Evolutionary conservation across 345 rosid genomes (phyloP).

Genomic region (Nephelium lappaceum): DNA sequence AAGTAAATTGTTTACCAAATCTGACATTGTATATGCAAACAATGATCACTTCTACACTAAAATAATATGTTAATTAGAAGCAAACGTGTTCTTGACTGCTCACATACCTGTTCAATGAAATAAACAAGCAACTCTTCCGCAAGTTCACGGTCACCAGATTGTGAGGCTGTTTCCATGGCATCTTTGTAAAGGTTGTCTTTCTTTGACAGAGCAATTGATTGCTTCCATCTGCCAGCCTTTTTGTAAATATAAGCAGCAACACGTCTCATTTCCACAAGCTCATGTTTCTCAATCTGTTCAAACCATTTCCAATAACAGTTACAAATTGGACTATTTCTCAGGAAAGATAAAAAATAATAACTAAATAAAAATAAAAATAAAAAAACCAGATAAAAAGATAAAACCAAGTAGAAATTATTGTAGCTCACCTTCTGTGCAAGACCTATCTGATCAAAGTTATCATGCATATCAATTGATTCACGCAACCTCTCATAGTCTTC

Average conservation of each 20-base stretch:
- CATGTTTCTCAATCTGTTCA: slow-evolving; percentile 92
- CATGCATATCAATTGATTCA: slow-evolving; percentile 88
- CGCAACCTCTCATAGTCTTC: slow-evolving; percentile 95
- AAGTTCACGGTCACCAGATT: slow-evolving; percentile 95
- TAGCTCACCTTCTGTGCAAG: slow-evolving; percentile 80
- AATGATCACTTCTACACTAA: too few species aligned
- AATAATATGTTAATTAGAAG: neutral
- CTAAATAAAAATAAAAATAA: too few species aligned
- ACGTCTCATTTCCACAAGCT: slow-evolving; percentile 99
- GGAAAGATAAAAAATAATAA: neutral
- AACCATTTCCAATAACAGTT: slow-evolving; percentile 19
- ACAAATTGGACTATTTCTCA: slow-evolving; percentile 3
- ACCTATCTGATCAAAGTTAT: slow-evolving; percentile 92
- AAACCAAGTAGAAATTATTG: neutral
- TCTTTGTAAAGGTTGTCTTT: slow-evolving; percentile 89
- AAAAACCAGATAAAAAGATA: neutral
- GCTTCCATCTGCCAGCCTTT: slow-evolving; percentile 99
- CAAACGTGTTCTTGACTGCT: neutral
- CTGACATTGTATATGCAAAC: too few species aligned
- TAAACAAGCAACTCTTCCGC: slow-evolving; percentile 94
- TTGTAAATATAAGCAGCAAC: slow-evolving; percentile 98
- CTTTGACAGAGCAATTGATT: slow-evolving; percentile 94
- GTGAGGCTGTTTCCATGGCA: slow-evolving; percentile 99
- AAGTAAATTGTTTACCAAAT: neutral
- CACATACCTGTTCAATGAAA: slow-evolving; percentile 85